Evolutionary conservation across 352 stramenopile genomes (phyloP).

Genomic region (Pythium plurisporium): DNA sequence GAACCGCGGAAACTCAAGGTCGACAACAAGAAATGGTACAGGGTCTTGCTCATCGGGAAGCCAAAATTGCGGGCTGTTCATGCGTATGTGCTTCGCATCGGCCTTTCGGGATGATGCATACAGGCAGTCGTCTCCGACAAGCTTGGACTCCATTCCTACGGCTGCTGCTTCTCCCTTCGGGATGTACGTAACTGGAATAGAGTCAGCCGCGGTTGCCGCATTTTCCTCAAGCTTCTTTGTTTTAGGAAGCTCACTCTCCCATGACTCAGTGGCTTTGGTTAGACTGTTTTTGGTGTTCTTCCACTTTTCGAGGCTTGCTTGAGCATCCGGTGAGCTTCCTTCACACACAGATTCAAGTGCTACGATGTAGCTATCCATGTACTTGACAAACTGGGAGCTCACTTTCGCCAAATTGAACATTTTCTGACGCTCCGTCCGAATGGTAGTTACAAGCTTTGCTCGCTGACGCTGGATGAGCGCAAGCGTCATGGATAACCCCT

Average conservation of each 20-base stretch:
- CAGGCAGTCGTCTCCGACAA: conserved; percentile 55
- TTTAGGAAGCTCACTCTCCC: conserved; percentile 34
- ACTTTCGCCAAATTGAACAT: conserved; percentile 62
- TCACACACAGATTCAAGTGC: conserved; percentile 3
- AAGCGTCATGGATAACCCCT: conserved; percentile 67
- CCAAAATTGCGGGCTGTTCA: conserved; percentile 64
- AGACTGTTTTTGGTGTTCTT: conserved; percentile 32
- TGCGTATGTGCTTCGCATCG: conserved; percentile 53
- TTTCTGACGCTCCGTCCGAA: conserved; percentile 58
- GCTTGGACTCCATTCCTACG: conserved; percentile 55
- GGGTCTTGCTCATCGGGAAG: conserved; percentile 45
- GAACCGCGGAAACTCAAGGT: conserved; percentile 66
- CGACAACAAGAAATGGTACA: conserved; percentile 53
- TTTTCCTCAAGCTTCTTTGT: conserved; percentile 15
- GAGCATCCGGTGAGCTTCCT: background rate
- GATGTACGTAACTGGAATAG: conserved; percentile 20
- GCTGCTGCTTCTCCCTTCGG: conserved; percentile 50
- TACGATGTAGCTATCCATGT: conserved; percentile 32
- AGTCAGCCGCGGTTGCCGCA: conserved; percentile 2
- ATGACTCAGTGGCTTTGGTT: conserved; percentile 25
- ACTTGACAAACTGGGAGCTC: conserved; percentile 44
- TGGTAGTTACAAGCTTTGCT: conserved; percentile 37
- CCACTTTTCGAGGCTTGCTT: conserved; percentile 28
- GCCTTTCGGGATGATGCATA: conserved; percentile 45
- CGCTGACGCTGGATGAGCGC: conserved; percentile 62